phyloP scores from a whole-genome alignment of 179 eudicot species.

The Carnegiea gigantea region DNA sequence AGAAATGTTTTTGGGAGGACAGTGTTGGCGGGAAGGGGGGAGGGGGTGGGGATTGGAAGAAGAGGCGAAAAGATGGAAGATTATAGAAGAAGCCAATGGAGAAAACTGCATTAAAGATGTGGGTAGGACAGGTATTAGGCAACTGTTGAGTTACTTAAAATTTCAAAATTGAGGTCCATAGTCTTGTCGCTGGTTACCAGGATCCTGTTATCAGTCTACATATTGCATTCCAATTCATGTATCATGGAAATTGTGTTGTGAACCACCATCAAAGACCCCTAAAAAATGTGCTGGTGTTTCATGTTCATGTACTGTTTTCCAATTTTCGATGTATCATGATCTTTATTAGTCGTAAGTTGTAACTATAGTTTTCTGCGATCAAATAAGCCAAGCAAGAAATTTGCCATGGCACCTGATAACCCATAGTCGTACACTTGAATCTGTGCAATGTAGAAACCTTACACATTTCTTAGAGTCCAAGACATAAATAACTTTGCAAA shows the following conservation, averaged over 20 bases:
- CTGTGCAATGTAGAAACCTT: neutral
- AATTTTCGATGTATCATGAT: neutral
- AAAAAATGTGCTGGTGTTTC: neutral
- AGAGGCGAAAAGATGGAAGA: no score
- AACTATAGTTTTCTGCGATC: neutral
- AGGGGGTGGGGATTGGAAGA: neutral
- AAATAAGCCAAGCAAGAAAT: neutral
- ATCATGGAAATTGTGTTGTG: neutral
- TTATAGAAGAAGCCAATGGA: neutral
- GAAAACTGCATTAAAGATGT: neutral
- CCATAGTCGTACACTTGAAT: neutral
- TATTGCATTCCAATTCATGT: neutral
- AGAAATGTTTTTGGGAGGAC: neutral
- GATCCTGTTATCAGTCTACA: neutral
- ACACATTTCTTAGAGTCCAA: neutral
- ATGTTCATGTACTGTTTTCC: neutral
- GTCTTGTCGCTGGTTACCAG: neutral
- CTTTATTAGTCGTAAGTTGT: neutral
- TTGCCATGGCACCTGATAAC: neutral
- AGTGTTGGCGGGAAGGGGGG: neutral
- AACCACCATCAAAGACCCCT: neutral
- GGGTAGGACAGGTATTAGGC: neutral
- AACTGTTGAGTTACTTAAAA: neutral
- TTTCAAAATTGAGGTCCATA: neutral
- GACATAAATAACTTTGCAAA: neutral